Conservation (phyloP, 495 filamentous ascomycete genomes). For the Staphylotrichum tortipilum region DNA sequence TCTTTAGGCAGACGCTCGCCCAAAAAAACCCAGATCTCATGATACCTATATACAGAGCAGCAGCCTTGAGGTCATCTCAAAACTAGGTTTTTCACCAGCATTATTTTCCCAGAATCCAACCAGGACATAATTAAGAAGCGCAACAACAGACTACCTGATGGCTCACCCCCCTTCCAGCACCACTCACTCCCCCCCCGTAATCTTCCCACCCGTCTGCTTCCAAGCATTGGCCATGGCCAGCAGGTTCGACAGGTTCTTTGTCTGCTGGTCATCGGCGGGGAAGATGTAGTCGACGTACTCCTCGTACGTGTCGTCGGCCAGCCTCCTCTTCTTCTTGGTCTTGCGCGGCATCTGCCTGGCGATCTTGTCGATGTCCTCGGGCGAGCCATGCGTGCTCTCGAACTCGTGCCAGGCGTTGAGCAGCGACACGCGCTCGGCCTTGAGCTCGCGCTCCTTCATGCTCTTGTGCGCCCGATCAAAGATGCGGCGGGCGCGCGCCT, state of each 20-base stretch:
- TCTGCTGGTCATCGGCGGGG: conserved; percentile 87
- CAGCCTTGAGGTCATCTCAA: too few species aligned
- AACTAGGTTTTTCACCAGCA: too few species aligned
- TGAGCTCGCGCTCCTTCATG: conserved; percentile 87
- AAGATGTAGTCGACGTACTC: conserved; percentile 98
- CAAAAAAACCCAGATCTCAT: too few species aligned
- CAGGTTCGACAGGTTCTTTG: conserved; percentile 73
- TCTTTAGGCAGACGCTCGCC: too few species aligned
- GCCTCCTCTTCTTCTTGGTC: conserved; percentile 86
- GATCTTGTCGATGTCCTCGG: conserved; percentile 73
- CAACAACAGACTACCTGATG: neutral
- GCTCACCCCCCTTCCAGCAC: neutral
- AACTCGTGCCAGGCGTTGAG: conserved; percentile 89
- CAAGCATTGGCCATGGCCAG: conserved; percentile 78
- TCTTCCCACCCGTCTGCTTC: conserved; percentile 57
- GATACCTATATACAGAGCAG: too few species aligned
- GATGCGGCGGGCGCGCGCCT: conserved; percentile 67
- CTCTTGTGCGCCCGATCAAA: conserved; percentile 81
- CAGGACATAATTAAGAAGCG: neutral
- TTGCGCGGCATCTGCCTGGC: conserved; percentile 87
- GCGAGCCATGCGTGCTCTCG: conserved; percentile 71
- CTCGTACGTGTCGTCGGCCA: conserved; percentile 93
- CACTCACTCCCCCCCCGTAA: conserved; percentile 8
- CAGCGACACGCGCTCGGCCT: conserved; percentile 84
- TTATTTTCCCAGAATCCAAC: too few species aligned